Evolutionary conservation across 2,329 filamentous ascomycete species (phyloP), one percentile per base, ranked within the genome.

Genomic region (Metarhizium rileyi): DNA sequence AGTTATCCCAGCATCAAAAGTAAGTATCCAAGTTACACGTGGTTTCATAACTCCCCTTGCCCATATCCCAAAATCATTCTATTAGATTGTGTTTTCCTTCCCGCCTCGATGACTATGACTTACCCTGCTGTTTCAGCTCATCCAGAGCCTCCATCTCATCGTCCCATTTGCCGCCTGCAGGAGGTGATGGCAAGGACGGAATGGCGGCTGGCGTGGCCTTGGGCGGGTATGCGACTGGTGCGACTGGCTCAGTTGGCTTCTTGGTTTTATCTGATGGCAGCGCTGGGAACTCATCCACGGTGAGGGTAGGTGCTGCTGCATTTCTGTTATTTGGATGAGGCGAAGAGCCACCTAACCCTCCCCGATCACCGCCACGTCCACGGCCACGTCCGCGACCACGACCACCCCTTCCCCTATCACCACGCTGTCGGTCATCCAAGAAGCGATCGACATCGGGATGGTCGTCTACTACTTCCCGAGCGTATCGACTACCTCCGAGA

Each of bases 71-170:
- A 5, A 16, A 12, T 25, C 38, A 23, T 42, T 42, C 22, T 25
- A 25, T 42, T 18, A 20, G 22, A 8, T 22, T 23, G 38, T 42
- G 20, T 25, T 16, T 9, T 25, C 38, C 10, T 8, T 42, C 20
- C 38, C 18, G 16, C n/a, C n/a, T n/a, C 6, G 16, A 23, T 8
- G 7, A 12, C 38, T 40, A 50, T 35, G 42, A 47, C 7, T 49
- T 30, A 2, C 41, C 45, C 20, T 46, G 41, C 48, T 61, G 56
- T 42, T 60, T 63, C n/a, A 53, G 49, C 28, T 66, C 70, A 25
- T 78, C 74, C 12, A 74, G 63, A 5, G 68, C 73, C 45, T 75
- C 75, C 69, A 81, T 76, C 63, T 81, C 78, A 33, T 81, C 78
- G 46, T 75, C 78, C 78, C 78, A 81, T 49, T 74, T 67, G 10